Percentiles rank a stretch among this genome's conserved stretches.
These are phyloP conservation scores for Yarrowia divulgata DNA, from an alignment of 805 yeast species.

Conservation along the genomic window DNA sequence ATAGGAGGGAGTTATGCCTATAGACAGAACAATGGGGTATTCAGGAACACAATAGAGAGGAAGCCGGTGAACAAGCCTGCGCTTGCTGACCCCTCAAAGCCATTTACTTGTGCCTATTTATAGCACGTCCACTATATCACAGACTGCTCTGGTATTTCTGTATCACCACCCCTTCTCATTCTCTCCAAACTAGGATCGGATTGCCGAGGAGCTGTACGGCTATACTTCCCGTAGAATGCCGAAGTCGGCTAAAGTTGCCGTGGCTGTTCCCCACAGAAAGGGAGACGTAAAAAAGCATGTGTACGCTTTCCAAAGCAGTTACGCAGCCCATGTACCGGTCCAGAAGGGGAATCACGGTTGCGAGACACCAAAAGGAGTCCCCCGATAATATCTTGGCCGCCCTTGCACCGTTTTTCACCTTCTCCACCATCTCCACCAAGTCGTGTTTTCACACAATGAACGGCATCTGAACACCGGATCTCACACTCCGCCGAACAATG, in stretches of 20 bases:
- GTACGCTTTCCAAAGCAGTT: background rate
- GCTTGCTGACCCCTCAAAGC: no score
- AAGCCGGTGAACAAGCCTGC: background rate
- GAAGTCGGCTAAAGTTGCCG: slow-evolving; percentile 19
- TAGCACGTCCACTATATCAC: background rate
- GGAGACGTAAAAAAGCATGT: no score
- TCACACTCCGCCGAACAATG: background rate
- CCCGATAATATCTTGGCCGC: no score
- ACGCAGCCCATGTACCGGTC: background rate
- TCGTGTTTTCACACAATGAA: no score
- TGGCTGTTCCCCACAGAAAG: background rate
- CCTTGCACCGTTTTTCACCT: no score
- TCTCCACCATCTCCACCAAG: no score
- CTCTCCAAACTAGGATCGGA: background rate
- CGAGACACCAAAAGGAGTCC: background rate
- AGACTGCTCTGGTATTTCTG: background rate
- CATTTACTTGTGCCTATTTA: no score
- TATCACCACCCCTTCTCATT: no score
- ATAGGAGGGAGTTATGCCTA: no score
- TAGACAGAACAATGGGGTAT: no score
- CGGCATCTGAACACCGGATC: no score
- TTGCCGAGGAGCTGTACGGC: slow-evolving; percentile 9
- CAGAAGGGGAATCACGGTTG: background rate
- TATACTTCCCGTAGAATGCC: slow-evolving; percentile 4
- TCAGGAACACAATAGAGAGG: no score